Percentiles rank a stretch among this genome's conserved stretches.
These are phyloP conservation scores for Dendrobium catenatum DNA, from an alignment of 106 monocot species.

Conservation along the genomic window DNA sequence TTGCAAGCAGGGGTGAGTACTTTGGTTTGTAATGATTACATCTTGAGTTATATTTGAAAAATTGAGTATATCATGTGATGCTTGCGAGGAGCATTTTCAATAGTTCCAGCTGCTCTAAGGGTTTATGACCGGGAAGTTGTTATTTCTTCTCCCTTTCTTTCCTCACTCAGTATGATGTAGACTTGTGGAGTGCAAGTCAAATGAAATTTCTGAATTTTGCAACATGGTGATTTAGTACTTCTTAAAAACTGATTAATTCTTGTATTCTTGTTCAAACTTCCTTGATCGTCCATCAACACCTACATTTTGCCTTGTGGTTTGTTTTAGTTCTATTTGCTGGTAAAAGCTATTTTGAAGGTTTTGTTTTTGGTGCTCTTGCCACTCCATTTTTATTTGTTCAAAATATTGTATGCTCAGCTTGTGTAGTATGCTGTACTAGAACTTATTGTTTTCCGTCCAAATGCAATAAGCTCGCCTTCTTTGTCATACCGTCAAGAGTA, in stretches of 20 bases:
- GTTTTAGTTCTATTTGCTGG: not conserved
- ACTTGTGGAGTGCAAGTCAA: slow-evolving; percentile 29
- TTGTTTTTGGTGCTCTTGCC: not conserved
- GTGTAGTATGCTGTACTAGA: not conserved
- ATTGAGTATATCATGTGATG: slow-evolving; percentile 11
- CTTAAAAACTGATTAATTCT: slow-evolving; percentile 4
- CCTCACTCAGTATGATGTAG: slow-evolving; percentile 22
- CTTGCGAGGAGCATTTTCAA: slow-evolving; percentile 13
- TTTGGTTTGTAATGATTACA: slow-evolving; percentile 4
- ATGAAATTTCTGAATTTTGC: slow-evolving; percentile 14
- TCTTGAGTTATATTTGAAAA: not conserved
- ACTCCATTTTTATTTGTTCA: not conserved
- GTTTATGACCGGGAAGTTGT: slow-evolving; percentile 6
- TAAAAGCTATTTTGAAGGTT: not conserved
- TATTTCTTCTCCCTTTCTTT: not conserved
- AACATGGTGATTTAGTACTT: slow-evolving; percentile 22
- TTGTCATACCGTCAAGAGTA: not conserved
- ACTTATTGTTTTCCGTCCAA: not conserved
- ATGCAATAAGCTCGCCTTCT: not conserved
- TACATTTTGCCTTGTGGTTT: not conserved
- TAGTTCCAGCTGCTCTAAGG: slow-evolving; percentile 11
- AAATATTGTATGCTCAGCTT: not conserved
- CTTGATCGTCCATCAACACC: not conserved
- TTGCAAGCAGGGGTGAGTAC: slow-evolving; percentile 11
- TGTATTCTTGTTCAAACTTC: not conserved